Base-by-base conservation (phyloP, 352 stramenopile genomes). In the Phytophthora palmivora region DNA sequence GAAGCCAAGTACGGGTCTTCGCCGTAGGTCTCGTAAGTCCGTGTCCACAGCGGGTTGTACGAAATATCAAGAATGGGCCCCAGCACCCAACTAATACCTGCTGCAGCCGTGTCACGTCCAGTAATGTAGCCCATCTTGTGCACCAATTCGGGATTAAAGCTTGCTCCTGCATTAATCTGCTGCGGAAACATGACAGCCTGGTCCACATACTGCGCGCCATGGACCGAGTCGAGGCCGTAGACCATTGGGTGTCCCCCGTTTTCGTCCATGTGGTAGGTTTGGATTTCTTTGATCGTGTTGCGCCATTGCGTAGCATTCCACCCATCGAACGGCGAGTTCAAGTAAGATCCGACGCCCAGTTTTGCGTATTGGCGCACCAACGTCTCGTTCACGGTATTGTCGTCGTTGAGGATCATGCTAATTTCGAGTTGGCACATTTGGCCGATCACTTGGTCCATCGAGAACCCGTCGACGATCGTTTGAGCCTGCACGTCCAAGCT, bases 361-460 rank as follows among this genome's bases (percentile, higher is more conserved):
- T 83, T 53, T 7, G 87, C 87, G 46, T 85, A 87, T 76, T 38
- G 65, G n/a, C 61, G 61, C 48, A 70, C 61, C 10, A 44, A 18
- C 3, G 45, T 60, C 34, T 70, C 61, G 33, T 70, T 70, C n/a
- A 70, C 46, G 1, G 62, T 53, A 14, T 66, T 30, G 36, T 70
- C 62, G 9, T 61, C 42, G 30, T 81, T 75, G 28, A 96, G 57
- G 1, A 97, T 62, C n/a, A 84, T 76, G 28, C 70, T 83, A 41
- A 97, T 82, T 48, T 97, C 88, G 22, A 97, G 76, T 64, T 97
- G 91, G 9, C 83, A 87, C 88, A 97, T 96, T 68, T 97, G 91
- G 2, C 88, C 88, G 33, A 97, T 71, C 48, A 87, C 77, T 16
- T 85, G 50, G 26, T 57, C 57, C 28, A 28, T 56, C 15, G 62